These are phyloP conservation scores for Penicillium herquei DNA, from an alignment of 495 filamentous ascomycete genomes.

Conservation along the genomic window DNA sequence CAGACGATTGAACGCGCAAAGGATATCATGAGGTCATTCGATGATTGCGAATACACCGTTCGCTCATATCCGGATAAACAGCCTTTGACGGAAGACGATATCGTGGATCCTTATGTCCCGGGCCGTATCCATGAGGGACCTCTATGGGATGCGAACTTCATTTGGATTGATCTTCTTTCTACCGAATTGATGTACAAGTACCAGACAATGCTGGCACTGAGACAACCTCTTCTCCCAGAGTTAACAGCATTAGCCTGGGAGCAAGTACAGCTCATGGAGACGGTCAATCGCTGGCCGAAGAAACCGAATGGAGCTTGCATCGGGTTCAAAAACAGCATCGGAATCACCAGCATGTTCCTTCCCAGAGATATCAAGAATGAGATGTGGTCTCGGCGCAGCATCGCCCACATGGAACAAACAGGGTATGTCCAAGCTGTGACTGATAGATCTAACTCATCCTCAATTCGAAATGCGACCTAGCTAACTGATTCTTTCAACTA, in stretches of 20 bases:
- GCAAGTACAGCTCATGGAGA: conserved; percentile 74
- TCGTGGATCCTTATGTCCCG: conserved; percentile 69
- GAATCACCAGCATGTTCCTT: conserved; percentile 74
- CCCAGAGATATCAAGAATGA: conserved; percentile 68
- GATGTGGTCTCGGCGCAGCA: conserved; percentile 81
- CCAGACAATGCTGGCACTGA: conserved; percentile 56
- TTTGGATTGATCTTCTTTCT: conserved; percentile 74
- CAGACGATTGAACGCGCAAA: conserved; percentile 56
- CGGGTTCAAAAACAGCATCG: conserved; percentile 72
- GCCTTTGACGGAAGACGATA: conserved; percentile 56
- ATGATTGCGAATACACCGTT: conserved; percentile 57
- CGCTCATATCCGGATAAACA: conserved; percentile 53
- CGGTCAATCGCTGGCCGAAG: conserved; percentile 69
- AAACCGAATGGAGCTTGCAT: conserved; percentile 68
- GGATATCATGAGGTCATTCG: conserved; percentile 56
- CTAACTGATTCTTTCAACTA: conserved; percentile 29
- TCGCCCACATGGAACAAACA: conserved; percentile 72
- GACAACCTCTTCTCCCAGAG: conserved; percentile 50
- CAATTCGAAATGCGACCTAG: too few species aligned
- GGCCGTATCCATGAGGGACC: conserved; percentile 64
- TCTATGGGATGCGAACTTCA: conserved; percentile 70
- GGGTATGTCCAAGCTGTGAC: conserved; percentile 60
- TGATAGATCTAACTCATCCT: too few species aligned
- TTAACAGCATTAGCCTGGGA: conserved; percentile 61
- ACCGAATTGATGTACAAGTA: conserved; percentile 78